Conservation (phyloP, 208 protist genomes). For the Angomonas ambiguus region DNA sequence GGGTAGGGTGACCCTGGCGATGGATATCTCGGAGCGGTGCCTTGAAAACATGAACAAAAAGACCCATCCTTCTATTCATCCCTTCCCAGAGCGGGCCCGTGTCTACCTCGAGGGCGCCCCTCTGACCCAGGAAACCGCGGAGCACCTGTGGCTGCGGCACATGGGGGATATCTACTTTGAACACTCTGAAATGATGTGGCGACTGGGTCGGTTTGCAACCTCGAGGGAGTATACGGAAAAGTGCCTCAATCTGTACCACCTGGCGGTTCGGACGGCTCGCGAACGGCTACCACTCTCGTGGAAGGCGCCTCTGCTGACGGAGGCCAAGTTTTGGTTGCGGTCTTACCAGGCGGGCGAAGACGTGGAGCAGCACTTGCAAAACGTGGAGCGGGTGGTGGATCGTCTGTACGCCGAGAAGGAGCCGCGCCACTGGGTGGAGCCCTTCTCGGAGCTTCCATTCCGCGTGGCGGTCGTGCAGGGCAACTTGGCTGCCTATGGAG, state of each 20-base stretch:
- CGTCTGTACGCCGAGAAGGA: constrained; percentile 65
- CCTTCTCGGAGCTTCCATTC: constrained; percentile 66
- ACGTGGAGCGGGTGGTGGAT: constrained; percentile 71
- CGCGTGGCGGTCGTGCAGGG: constrained; percentile 76
- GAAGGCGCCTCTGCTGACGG: constrained; percentile 74
- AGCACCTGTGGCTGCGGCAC: constrained; percentile 88
- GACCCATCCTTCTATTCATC: constrained; percentile 88
- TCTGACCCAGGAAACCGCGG: constrained; percentile 85
- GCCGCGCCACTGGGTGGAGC: constrained; percentile 82
- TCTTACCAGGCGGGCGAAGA: constrained; percentile 62
- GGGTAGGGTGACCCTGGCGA: constrained; percentile 68
- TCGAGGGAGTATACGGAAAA: constrained; percentile 64
- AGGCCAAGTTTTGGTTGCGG: constrained; percentile 78
- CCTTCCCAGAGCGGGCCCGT: constrained; percentile 80
- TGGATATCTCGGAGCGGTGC: constrained; percentile 83
- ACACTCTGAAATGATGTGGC: constrained; percentile 81
- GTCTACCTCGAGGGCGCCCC: constrained; percentile 79
- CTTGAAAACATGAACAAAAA: constrained; percentile 89
- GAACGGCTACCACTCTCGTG: constrained; percentile 82
- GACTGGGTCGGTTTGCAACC: constrained; percentile 73
- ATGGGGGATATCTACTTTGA: constrained; percentile 88
- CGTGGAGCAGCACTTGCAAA: constrained; percentile 48
- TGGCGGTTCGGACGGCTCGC: constrained; percentile 70
- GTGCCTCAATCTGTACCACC: constrained; percentile 77
- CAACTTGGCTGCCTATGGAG: constrained; percentile 71